These are phyloP conservation scores for Lactarius vividus DNA, from an alignment of 768 basidiomycete species.

Conservation along the genomic window DNA sequence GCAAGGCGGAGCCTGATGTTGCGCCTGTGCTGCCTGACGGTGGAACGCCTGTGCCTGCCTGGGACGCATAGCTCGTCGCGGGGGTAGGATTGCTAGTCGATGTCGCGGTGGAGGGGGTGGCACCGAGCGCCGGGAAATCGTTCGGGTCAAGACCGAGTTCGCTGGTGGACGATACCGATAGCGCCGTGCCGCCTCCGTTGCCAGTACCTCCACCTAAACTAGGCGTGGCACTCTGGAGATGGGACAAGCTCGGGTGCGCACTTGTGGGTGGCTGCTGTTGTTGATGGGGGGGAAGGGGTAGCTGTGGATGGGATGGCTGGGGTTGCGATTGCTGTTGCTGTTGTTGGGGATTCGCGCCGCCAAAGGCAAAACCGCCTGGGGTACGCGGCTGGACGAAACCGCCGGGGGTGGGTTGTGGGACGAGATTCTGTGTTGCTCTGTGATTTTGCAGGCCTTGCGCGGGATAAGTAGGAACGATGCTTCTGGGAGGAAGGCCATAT, in stretches of 20 bases:
- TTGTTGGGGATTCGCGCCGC: constrained; percentile 54
- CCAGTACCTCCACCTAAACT: constrained; percentile 27
- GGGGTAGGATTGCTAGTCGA: constrained; percentile 36
- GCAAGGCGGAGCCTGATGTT: constrained; percentile 37
- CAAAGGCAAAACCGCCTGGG: constrained; percentile 62
- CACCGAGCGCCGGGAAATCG: constrained; percentile 84
- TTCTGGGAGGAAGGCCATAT: constrained; percentile 63
- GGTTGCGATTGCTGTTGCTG: constrained; percentile 35
- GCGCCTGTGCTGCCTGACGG: constrained; percentile 40
- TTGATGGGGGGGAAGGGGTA: constrained; percentile 44
- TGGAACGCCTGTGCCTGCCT: constrained; percentile 66
- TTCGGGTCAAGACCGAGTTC: constrained; percentile 83
- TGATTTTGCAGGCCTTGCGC: constrained; percentile 51
- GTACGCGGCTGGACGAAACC: constrained; percentile 61
- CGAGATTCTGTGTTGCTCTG: constrained; percentile 56
- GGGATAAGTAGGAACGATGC: constrained; percentile 53
- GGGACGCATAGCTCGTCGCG: constrained; percentile 76
- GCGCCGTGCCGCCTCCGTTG: constrained; percentile 42
- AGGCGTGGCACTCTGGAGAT: constrained; percentile 50
- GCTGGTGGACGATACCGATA: constrained; percentile 61
- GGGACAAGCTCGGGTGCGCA: constrained; percentile 52
- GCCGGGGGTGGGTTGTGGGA: constrained; percentile 56
- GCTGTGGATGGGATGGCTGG: constrained; percentile 36
- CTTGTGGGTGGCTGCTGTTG: constrained; percentile 43
- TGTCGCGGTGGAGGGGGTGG: constrained; percentile 47